These are phyloP conservation scores for Volutella citrinella DNA, from an alignment of 2,329 filamentous ascomycete species.

Conservation along the genomic window DNA sequence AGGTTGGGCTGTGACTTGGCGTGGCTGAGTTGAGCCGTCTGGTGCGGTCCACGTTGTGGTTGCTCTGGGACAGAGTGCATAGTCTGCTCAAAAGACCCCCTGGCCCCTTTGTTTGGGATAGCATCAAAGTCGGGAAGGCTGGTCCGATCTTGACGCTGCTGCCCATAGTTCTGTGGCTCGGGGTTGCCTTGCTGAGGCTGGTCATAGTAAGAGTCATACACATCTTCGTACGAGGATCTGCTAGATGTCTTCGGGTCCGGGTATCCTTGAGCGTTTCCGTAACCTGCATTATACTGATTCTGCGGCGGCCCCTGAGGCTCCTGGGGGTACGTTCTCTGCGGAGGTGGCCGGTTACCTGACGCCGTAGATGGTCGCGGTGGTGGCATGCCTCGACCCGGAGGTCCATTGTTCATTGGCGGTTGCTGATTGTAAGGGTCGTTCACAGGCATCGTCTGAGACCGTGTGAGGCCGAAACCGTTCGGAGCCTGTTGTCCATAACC, in stretches of 20 bases:
- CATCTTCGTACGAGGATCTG: conserved; percentile 45
- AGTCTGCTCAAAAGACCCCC: conserved; percentile 47
- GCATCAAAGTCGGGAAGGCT: conserved; percentile 44
- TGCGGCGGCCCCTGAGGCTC: conserved; percentile 36
- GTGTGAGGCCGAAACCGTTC: conserved; percentile 47
- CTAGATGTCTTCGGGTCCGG: conserved; percentile 27
- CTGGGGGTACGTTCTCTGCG: conserved; percentile 49
- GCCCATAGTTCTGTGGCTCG: too few species aligned
- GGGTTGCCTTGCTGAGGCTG: too few species aligned
- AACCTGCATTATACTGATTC: conserved; percentile 30
- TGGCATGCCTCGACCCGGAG: conserved; percentile 43
- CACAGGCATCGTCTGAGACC: conserved; percentile 61
- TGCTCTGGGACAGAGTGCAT: conserved; percentile 39
- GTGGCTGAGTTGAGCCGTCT: conserved; percentile 52
- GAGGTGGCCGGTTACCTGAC: conserved; percentile 48
- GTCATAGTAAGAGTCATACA: conserved; percentile 56
- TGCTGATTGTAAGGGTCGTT: too few species aligned
- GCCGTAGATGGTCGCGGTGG: conserved; percentile 51
- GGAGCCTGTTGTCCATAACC: conserved; percentile 27
- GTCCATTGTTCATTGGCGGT: conserved; percentile 40
- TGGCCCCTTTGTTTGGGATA: conserved; percentile 27
- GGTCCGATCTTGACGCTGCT: conserved; percentile 19
- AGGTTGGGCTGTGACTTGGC: conserved; percentile 68
- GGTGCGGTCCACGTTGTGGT: conserved; percentile 48
- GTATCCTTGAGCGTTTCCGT: conserved; percentile 24